phyloP scores from a whole-genome alignment of 768 basidiomycete genomes.

The Terana coerulea region DNA sequence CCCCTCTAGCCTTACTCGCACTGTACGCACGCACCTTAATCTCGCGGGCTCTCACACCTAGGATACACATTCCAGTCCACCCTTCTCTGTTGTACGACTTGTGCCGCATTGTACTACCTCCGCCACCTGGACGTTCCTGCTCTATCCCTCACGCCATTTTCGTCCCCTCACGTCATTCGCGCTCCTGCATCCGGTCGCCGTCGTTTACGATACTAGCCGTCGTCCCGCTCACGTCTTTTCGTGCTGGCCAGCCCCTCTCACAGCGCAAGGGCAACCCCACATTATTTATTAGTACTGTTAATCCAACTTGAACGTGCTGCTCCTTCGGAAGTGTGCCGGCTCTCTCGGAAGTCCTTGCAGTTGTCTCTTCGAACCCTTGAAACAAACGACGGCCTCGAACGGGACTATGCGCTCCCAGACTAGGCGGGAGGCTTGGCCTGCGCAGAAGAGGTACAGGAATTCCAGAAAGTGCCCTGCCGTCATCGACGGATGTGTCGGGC shows the following conservation, averaged over 20 bases:
- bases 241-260: constrained; percentile 1
- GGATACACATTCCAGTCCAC: background rate
- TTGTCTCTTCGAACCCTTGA: too few species aligned
- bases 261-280: constrained; percentile 1
- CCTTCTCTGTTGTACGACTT: constrained; percentile 3
- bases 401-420: too few species aligned
- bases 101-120: constrained; percentile 4
- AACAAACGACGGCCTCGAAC: too few species aligned
- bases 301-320: background rate
- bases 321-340: too few species aligned
- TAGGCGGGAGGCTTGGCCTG: too few species aligned
- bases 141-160: too few species aligned
- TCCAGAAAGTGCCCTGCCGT: too few species aligned
- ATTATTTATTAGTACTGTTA: constrained; percentile 4
- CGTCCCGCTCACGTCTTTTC: background rate
- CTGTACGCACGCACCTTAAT: constrained; percentile 5
- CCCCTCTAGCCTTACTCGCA: background rate
- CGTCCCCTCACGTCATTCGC: too few species aligned
- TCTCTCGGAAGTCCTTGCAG: too few species aligned
- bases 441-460: too few species aligned
- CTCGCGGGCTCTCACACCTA: constrained; percentile 2
- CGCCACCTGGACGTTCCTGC: background rate
- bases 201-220: background rate
- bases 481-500: too few species aligned
- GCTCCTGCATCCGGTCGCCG: too few species aligned